A percentile compares a stretch with the other conserved stretches of the same genome.
Conservation (phyloP, 257 asterid genomes). For the Przewalskia tangutica region DNA sequence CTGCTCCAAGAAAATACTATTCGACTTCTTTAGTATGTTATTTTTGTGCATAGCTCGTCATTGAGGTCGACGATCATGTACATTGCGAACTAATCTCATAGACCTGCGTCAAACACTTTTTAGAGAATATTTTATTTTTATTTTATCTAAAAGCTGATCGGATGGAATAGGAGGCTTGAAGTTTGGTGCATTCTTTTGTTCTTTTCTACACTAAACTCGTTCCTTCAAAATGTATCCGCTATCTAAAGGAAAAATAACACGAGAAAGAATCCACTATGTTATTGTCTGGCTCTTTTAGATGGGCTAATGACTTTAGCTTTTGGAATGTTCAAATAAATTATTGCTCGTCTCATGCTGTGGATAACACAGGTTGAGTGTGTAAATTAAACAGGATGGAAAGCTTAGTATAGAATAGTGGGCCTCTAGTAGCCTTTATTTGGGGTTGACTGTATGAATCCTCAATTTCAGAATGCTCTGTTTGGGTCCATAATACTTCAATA, state of each 20-base stretch:
- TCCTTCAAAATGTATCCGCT: neutral
- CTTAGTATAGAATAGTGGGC: neutral
- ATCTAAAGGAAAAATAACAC: neutral
- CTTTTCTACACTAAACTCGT: neutral
- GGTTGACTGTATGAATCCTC: neutral
- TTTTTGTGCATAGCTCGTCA: neutral
- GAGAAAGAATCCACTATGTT: neutral
- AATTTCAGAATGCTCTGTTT: neutral
- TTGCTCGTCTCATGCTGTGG: neutral
- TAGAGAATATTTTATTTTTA: neutral
- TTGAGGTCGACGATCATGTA: neutral
- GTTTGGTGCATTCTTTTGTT: neutral
- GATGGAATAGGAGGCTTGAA: neutral
- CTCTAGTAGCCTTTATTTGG: neutral
- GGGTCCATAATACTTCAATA: neutral
- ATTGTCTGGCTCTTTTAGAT: neutral
- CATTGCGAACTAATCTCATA: neutral
- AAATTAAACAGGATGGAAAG: neutral
- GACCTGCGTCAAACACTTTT: neutral
- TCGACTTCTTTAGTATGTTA: neutral
- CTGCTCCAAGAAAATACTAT: neutral
- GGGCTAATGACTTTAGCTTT: neutral
- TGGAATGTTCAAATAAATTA: neutral
- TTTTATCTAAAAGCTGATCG: neutral
- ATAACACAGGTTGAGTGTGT: neutral